Evolutionary conservation across 371 early-diverging fungal genomes (phyloP).

Genomic region (Parasitella parasitica): DNA sequence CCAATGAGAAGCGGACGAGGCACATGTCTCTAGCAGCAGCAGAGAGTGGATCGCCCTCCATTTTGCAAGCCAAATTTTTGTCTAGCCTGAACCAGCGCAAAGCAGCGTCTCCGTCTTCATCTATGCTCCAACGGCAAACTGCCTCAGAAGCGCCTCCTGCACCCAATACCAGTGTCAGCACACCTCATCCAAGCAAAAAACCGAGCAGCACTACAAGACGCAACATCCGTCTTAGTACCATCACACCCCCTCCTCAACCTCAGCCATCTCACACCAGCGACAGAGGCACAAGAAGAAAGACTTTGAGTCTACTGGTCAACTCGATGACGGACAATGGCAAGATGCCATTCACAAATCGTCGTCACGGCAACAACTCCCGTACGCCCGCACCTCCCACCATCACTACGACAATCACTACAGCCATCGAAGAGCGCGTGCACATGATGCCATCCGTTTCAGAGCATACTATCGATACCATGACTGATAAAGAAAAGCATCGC

Average conservation of each 20-base stretch:
- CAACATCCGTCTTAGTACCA: conserved; percentile 15
- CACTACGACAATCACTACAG: not conserved
- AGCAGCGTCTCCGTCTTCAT: not conserved
- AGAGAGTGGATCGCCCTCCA: conserved; percentile 17
- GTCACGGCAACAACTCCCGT: conserved; percentile 7
- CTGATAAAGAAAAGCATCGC: conserved; percentile 38
- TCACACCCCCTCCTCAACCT: conserved; percentile 15
- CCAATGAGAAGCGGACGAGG: conserved; percentile 20
- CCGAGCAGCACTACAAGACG: conserved; percentile 1
- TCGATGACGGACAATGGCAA: conserved; percentile 36
- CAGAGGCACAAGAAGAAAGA: conserved; percentile 57
- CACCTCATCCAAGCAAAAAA: conserved; percentile 19
- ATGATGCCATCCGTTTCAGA: conserved; percentile 38
- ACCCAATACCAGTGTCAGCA: conserved; percentile 21
- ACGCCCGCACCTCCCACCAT: not conserved
- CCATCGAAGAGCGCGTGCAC: conserved; percentile 2
- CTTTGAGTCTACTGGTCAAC: conserved; percentile 53
- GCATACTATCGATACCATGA: conserved; percentile 20
- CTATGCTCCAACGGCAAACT: not conserved
- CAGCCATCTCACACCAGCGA: conserved; percentile 22
- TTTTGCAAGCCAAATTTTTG: conserved; percentile 46
- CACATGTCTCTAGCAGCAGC: conserved; percentile 24
- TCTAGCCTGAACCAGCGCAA: conserved; percentile 33
- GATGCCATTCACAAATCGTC: conserved; percentile 13
- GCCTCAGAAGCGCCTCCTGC: not conserved